Evolutionary conservation across 2,329 filamentous ascomycete genomes (phyloP), one percentile per base, ranked within the genome.

Genomic region (Aspergillus fructus): DNA sequence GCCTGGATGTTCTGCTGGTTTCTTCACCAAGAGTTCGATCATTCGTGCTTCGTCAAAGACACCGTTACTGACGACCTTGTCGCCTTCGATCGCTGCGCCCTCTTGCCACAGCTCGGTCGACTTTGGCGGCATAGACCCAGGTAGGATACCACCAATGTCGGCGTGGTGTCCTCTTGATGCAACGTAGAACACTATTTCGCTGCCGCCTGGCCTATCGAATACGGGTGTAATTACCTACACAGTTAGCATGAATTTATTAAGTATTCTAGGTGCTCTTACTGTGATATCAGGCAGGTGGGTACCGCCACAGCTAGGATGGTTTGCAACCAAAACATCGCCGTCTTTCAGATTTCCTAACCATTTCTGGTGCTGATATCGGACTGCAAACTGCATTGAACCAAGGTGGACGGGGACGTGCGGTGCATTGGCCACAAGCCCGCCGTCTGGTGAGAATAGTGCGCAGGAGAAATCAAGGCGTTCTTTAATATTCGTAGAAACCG

Each of bases 391-490:
- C 90, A 93, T 92, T 48, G 87, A 91, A 27, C 90, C 90, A 11
- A 94, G 78, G 69, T 93, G 90, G 1, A 93, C 89, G 0, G 90
- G 90, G 12, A 94, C 77, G 77, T 94, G 90, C 0, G 90, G 90
- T 17, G 90, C 83, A 60, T 79, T 79, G 5, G 77, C 77, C 1
- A 93, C 90, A 1, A 93, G 78, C 0, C 88, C 89, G 17, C 90
- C 90, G 8, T 85, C 84, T 0, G 86, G 83, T 63, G 92, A 90
- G 62, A 93, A 93, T 1, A 93, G 80, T 27, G 90, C 90, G 62
- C 90, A 94, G 3, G 89, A 92, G 67, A 91, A 94, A 68, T 94
- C 90, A 1, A 93, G 81, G 4, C 90, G 85, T 89, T 93, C 90
- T 70, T 93, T 93, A 68, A 93, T 90, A 65, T 93, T 93, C 0